A percentile compares a stretch with the other conserved stretches of the same genome.
Evolutionary conservation across 1,139 yeast species (phyloP).

Genomic region (Taphrina pruni): DNA sequence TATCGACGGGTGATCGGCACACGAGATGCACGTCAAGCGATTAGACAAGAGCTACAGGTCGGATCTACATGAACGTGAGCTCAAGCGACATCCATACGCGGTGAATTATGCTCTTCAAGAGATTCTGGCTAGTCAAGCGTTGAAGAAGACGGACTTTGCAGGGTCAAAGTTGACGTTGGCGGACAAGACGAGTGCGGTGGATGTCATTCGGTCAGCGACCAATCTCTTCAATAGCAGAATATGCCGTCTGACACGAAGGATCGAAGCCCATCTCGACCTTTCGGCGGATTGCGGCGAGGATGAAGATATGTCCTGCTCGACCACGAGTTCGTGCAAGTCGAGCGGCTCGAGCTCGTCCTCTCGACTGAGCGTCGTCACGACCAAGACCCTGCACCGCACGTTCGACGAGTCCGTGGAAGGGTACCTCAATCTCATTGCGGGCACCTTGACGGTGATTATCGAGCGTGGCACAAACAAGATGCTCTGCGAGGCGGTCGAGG

Average conservation of each 20-base stretch:
- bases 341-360: not conserved
- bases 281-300: slow-evolving; percentile 11
- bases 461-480: slow-evolving; percentile 13
- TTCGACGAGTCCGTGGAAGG: slow-evolving; percentile 13
- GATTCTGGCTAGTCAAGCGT: not conserved
- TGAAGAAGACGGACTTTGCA: slow-evolving; percentile 11
- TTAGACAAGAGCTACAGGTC: slow-evolving; percentile 15
- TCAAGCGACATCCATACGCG: slow-evolving; percentile 1
- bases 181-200: slow-evolving; percentile 6
- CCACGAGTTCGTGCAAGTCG: not conserved
- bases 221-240: slow-evolving; percentile 11
- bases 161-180: slow-evolving; percentile 1
- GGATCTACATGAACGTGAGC: slow-evolving; percentile 9
- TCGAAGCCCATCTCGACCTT: slow-evolving; percentile 14
- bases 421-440: slow-evolving; percentile 12
- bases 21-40: slow-evolving; percentile 18
- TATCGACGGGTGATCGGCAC: slow-evolving; percentile 4
- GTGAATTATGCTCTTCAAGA: not conserved
- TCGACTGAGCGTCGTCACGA: slow-evolving; percentile 6
- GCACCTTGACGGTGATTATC: slow-evolving; percentile 6
- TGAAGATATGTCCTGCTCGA: not conserved
- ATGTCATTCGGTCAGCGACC: slow-evolving; percentile 18
- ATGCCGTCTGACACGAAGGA: not conserved
- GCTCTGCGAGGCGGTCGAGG: slow-evolving; percentile 19
- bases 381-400: not conserved